These are phyloP conservation scores for Juglanconis sp. DNA, from an alignment of 2,329 filamentous ascomycete species.

Conservation along the genomic window DNA sequence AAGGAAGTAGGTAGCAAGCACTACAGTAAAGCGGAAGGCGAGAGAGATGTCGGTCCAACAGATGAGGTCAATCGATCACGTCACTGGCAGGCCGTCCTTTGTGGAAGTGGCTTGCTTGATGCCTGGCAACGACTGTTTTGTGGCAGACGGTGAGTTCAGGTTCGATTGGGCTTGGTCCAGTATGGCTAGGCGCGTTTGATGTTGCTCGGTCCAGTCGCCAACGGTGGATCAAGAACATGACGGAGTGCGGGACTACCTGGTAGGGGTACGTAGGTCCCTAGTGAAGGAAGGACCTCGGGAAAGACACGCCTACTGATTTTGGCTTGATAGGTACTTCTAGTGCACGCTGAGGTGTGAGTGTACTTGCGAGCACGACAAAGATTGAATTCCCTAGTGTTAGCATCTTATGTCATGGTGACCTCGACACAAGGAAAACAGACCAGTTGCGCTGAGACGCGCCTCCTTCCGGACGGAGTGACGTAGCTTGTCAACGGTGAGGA, in stretches of 20 bases:
- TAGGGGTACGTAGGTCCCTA: background rate
- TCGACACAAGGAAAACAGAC: background rate
- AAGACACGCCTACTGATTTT: background rate
- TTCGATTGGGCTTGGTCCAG: background rate
- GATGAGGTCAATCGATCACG: conserved; percentile 12
- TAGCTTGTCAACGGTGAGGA: background rate
- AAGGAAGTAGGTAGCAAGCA: background rate
- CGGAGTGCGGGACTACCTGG: background rate
- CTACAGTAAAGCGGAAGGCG: background rate
- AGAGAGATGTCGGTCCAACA: background rate
- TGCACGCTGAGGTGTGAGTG: background rate
- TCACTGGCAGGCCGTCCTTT: conserved; percentile 2
- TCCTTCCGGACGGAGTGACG: background rate
- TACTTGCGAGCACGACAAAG: background rate
- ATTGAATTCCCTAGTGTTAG: background rate
- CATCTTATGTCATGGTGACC: background rate
- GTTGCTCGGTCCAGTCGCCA: background rate
- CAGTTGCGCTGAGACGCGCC: background rate
- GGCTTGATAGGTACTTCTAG: background rate
- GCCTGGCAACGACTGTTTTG: background rate
- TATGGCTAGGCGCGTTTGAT: background rate
- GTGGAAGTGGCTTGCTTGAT: conserved; percentile 1
- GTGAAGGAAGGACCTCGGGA: background rate
- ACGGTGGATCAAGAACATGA: background rate
- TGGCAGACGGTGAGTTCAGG: background rate